Conservation (phyloP, 441 rosid genomes). For the Erodium texanum region DNA sequence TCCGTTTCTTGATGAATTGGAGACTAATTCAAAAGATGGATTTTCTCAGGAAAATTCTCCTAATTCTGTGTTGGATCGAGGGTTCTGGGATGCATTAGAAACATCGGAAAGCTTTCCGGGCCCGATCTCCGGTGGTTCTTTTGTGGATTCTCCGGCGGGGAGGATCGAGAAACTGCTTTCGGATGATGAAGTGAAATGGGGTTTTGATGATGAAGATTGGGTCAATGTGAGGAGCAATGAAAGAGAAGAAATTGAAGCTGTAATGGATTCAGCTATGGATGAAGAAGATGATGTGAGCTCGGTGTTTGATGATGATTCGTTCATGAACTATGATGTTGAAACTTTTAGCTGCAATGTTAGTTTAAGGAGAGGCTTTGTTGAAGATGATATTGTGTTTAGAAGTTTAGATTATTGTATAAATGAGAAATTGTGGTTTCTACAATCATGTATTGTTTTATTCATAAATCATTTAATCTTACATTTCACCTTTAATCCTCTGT, state of each 20-base stretch:
- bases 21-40: constrained; percentile 7
- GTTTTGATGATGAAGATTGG: constrained; percentile 42
- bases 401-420: constrained; percentile 21
- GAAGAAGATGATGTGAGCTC: constrained; percentile 24
- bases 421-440: constrained; percentile 20
- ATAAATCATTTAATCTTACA: too few species aligned
- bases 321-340: constrained; percentile 10
- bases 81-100: constrained; percentile 52
- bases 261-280: constrained; percentile 10
- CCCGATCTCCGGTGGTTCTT: constrained; percentile 13
- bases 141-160: constrained; percentile 9
- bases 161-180: constrained; percentile 40
- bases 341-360: background rate
- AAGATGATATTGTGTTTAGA: constrained; percentile 20
- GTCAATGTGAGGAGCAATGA: constrained; percentile 48
- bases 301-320: constrained; percentile 13
- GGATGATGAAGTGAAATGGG: constrained; percentile 29
- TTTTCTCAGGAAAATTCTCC: constrained; percentile 34
- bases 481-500: too few species aligned
- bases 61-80: constrained; percentile 56
- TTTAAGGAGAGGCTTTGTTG: constrained; percentile 3
- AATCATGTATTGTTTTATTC: background rate
- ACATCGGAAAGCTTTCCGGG: constrained; percentile 24
- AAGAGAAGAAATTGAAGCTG: constrained; percentile 22
- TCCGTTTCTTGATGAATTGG: constrained; percentile 43